These are phyloP conservation scores for Acanthamoeba culbertsoni DNA, from an alignment of 208 protist genomes.

Conservation along the genomic window DNA sequence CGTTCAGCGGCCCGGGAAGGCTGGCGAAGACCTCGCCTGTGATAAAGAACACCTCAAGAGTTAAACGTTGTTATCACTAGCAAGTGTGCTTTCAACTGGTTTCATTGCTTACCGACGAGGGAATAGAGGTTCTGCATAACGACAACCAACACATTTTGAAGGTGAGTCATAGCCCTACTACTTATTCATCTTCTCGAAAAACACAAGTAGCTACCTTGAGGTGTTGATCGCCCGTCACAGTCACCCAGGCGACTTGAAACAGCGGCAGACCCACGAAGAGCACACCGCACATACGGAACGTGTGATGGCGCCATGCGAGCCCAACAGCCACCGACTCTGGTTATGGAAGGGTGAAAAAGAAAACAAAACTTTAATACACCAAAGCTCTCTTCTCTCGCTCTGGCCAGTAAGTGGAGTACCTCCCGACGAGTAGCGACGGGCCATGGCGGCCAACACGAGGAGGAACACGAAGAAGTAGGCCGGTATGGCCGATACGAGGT, in stretches of 20 bases:
- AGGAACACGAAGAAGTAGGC: constrained; percentile 23
- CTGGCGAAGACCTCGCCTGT: background rate
- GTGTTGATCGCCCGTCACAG: background rate
- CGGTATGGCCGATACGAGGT: background rate
- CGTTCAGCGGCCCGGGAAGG: background rate
- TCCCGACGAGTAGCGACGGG: background rate
- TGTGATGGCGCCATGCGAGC: background rate
- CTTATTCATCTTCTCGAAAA: no score
- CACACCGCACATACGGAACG: background rate
- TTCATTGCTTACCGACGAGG: no score
- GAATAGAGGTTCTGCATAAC: no score
- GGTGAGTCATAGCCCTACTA: no score
- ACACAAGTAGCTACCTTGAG: no score
- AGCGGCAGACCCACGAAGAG: background rate
- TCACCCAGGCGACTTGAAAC: background rate
- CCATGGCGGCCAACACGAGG: background rate
- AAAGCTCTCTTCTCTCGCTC: no score
- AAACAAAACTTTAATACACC: background rate
- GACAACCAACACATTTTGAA: no score
- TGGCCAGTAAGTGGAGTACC: background rate
- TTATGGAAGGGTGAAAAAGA: background rate
- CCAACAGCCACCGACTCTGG: background rate
- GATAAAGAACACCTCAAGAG: background rate
- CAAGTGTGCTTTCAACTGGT: no score
- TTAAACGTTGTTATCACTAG: background rate